Evolutionary conservation across 2,329 filamentous ascomycete genomes (phyloP), one percentile per base, ranked within the genome.

Genomic region (Ophiostoma piceae): DNA sequence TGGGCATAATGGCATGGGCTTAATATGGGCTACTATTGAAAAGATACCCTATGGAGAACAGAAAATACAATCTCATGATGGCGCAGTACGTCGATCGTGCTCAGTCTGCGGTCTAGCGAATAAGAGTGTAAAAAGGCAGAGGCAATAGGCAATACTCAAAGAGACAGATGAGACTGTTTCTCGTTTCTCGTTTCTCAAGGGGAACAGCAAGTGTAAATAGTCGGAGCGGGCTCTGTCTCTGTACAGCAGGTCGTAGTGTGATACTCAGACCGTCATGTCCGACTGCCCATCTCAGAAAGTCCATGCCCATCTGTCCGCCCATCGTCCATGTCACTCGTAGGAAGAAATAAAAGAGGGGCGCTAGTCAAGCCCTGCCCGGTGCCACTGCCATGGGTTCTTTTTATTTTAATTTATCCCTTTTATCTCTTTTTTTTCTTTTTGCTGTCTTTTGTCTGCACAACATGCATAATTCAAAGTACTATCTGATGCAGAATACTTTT

Each of bases 331-430:
- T 60, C 54, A 65, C 62, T 22, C 32, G 62, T 19, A 65, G 35
- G n/a, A 65, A 19, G 16, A 47, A 39, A 9, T 16, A 64, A 64
- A 64, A 37, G 32, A n/a, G 60, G 35, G 60, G 62, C 62, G 62
- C 62, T 65, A 65, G 62, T 39, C 35, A 41, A 47, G 65, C 65
- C 65, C 65, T 62, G 65, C 65, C 62, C 62, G 62, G 62, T 65
- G 39, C 65, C 65, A 66, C 47, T 54, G 66, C 43, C 47, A 54
- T 66, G 65, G 65, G 65, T 66, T 66, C 35, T 65, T 66, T 64
- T 32, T 64, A 64, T 3, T 64, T 64, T 66, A 12, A 29, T 41
- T 43, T 67, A 26, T 51, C 5, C 51, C 12, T 11, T 67, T 54
- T 26, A 43, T 29, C 35, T 47, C 16, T 39, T 26, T 29, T 26